Percentiles rank a stretch among this genome's conserved stretches.
Evolutionary conservation across 352 stramenopile genomes (phyloP).

Genomic region (Phytophthora fragariae): DNA sequence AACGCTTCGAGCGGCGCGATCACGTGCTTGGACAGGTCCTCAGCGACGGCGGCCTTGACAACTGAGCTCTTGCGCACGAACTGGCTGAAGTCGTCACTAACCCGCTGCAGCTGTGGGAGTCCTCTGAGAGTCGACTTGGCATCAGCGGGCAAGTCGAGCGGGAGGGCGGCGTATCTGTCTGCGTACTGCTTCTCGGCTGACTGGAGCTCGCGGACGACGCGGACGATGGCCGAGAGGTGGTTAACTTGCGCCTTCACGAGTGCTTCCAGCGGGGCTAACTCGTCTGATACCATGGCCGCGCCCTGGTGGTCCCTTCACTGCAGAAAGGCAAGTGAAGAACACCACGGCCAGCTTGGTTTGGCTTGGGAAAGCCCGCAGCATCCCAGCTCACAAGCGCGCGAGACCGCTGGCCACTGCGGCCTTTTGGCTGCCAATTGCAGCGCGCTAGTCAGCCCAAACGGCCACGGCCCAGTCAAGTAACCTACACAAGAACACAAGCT

Average conservation of each 20-base stretch:
- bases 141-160: conserved; percentile 22
- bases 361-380: conserved; percentile 8
- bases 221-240: conserved; percentile 30
- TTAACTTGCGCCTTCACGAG: conserved; percentile 43
- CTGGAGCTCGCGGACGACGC: conserved; percentile 48
- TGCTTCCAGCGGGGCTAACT: conserved; percentile 38
- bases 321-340: conserved; percentile 26
- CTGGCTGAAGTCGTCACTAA: conserved; percentile 39
- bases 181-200: conserved; percentile 49
- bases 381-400: conserved; percentile 8
- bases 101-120: conserved; percentile 30
- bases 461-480: background rate
- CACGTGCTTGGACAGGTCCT: conserved; percentile 40
- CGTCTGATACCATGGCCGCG: conserved; percentile 20
- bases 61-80: conserved; percentile 31
- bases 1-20: conserved; percentile 46
- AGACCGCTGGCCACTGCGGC: conserved; percentile 19
- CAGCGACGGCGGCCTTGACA: conserved; percentile 32
- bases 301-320: conserved; percentile 23
- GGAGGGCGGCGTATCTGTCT: conserved; percentile 37
- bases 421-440: conserved; percentile 14
- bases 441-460: conserved; percentile 13
- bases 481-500: conserved; percentile 1
- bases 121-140: conserved; percentile 8
- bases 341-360: background rate